Evolutionary conservation across 192 early-diverging fungal species (phyloP).

Genomic region (Coemansia aciculifera): DNA sequence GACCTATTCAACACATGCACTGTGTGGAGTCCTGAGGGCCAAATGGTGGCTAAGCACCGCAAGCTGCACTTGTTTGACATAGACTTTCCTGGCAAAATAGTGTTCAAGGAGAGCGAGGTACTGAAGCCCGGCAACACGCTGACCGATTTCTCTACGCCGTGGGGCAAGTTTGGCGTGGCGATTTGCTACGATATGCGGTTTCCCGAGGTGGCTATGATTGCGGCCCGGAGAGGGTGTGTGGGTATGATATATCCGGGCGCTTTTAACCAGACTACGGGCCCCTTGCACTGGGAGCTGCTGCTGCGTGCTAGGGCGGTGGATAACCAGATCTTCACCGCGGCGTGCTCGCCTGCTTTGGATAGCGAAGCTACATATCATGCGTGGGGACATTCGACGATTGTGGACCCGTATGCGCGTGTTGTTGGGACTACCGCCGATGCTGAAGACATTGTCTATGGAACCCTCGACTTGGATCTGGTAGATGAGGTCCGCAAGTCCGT

Average conservation of each 20-base stretch:
- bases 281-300: constrained; percentile 92
- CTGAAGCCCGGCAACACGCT: constrained; percentile 72
- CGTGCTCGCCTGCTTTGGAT: constrained; percentile 96
- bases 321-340: constrained; percentile 90
- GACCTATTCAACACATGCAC: constrained; percentile 85
- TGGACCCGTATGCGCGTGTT: constrained; percentile 78
- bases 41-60: constrained; percentile 65
- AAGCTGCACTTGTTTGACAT: constrained; percentile 97
- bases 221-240: constrained; percentile 79
- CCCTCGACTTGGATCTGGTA: constrained; percentile 64
- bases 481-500: constrained; percentile 67
- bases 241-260: constrained; percentile 97
- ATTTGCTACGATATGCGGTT: constrained; percentile 99
- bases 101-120: constrained; percentile 87
- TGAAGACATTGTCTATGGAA: constrained; percentile 80
- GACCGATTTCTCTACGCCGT: constrained; percentile 78
- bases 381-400: constrained; percentile 92
- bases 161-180: constrained; percentile 85
- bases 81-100: constrained; percentile 88
- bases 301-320: constrained; percentile 84
- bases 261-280: constrained; percentile 95
- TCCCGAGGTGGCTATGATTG: constrained; percentile 94
- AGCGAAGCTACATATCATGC: constrained; percentile 73
- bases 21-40: constrained; percentile 68
- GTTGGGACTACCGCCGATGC: constrained; percentile 72